phyloP scores from a whole-genome alignment of 192 early-diverging fungal species.

The Gonapodya prolifera region DNA sequence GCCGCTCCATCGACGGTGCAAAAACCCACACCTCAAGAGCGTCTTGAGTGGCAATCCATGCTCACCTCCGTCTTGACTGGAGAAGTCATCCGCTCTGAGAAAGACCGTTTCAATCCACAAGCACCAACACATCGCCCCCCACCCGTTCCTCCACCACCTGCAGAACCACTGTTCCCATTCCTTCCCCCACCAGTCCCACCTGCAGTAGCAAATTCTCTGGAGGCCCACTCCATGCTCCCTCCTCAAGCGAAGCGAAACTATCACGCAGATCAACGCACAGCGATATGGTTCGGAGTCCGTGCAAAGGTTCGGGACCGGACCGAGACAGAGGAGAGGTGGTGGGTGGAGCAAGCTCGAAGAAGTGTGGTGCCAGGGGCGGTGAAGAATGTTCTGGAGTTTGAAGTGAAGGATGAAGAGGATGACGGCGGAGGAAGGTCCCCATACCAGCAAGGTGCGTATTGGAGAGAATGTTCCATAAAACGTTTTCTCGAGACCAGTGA shows the following conservation, averaged over 20 bases:
- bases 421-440: slow-evolving; percentile 23
- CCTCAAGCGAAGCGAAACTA: slow-evolving; percentile 20
- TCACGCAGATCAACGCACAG: slow-evolving; percentile 30
- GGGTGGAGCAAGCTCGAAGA: slow-evolving; percentile 49
- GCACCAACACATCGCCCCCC: slow-evolving; percentile 7
- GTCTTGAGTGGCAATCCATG: slow-evolving; percentile 78
- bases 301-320: slow-evolving; percentile 48
- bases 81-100: slow-evolving; percentile 73
- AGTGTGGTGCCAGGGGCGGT: slow-evolving; percentile 35
- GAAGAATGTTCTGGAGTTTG: slow-evolving; percentile 53
- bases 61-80: slow-evolving; percentile 65
- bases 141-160: background rate
- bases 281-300: slow-evolving; percentile 64
- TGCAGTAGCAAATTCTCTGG: background rate
- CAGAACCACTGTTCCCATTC: background rate
- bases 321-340: slow-evolving; percentile 47
- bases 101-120: slow-evolving; percentile 45
- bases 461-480: background rate
- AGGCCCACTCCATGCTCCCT: background rate
- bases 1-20: background rate
- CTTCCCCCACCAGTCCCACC: background rate
- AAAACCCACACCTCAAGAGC: slow-evolving; percentile 30
- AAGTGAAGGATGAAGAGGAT: slow-evolving; percentile 20
- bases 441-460: slow-evolving; percentile 22
- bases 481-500: too few relatives aligned